phyloP scores from a whole-genome alignment of 345 rosid genomes.

The Sonneratia caseolaris region DNA sequence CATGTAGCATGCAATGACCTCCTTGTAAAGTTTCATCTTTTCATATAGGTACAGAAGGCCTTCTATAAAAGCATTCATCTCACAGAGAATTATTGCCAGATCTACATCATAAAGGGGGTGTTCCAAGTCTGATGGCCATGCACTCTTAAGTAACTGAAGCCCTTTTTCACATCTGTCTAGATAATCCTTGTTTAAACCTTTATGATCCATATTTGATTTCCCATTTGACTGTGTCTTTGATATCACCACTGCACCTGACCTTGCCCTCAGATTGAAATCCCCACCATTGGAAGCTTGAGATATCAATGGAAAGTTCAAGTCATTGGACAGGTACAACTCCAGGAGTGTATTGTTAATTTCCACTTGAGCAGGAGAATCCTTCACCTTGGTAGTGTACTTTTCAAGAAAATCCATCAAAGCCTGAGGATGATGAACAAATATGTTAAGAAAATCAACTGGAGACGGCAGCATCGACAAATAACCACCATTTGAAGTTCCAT shows the following conservation, averaged over 20 bases:
- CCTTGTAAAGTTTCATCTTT: conserved; percentile 92
- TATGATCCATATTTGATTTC: conserved; percentile 25
- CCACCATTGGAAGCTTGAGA: conserved; percentile 38
- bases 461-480: conserved; percentile 89
- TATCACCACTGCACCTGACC: conserved; percentile 23
- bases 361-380: conserved; percentile 96
- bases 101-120: conserved; percentile 93
- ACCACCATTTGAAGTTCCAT: conserved; percentile 49
- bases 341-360: conserved; percentile 90
- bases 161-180: conserved; percentile 68
- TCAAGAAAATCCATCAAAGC: conserved; percentile 88
- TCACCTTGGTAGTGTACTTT: conserved; percentile 63
- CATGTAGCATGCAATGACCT: conserved; percentile 97
- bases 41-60: conserved; percentile 86
- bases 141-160: conserved; percentile 25
- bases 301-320: conserved; percentile 71
- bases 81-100: conserved; percentile 93
- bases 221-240: conserved; percentile 34
- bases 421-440: conserved; percentile 76
- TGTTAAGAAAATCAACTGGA: conserved; percentile 92
- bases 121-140: conserved; percentile 46
- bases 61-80: conserved; percentile 81
- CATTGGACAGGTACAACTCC: conserved; percentile 84
- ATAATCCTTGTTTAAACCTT: conserved; percentile 27
- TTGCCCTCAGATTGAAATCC: conserved; percentile 33